These are phyloP conservation scores for Lasiosphaeris hirsuta DNA, from an alignment of 495 filamentous ascomycete species.

Conservation along the genomic window DNA sequence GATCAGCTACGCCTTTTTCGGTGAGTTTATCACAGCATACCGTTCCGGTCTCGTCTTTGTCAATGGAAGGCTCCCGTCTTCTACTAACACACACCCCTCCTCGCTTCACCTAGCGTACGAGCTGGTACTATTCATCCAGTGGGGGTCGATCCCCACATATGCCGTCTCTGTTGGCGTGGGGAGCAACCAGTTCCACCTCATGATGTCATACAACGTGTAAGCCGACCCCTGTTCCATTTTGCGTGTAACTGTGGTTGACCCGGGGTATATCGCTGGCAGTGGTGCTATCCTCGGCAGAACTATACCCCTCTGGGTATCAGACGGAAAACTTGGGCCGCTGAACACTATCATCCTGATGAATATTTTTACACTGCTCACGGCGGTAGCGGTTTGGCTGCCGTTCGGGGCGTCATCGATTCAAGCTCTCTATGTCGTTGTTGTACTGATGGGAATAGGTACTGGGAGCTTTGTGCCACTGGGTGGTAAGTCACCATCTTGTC, in stretches of 20 bases:
- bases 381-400: constrained; percentile 25
- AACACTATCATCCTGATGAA: constrained; percentile 29
- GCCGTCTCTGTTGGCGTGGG: constrained; percentile 23
- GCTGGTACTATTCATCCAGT: constrained; percentile 31
- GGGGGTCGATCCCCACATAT: constrained; percentile 31
- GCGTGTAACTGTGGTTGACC: not conserved
- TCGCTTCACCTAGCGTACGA: constrained; percentile 21
- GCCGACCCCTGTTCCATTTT: not conserved
- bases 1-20: constrained; percentile 23
- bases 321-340: constrained; percentile 25
- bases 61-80: not conserved
- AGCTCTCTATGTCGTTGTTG: constrained; percentile 22
- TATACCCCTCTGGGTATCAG: constrained; percentile 24
- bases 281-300: constrained; percentile 29
- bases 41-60: not conserved
- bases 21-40: constrained; percentile 13
- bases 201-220: constrained; percentile 35
- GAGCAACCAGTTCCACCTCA: constrained; percentile 27
- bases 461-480: constrained; percentile 30
- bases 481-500: constrained; percentile 12
- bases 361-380: constrained; percentile 21
- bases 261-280: constrained; percentile 4
- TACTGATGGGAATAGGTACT: constrained; percentile 29
- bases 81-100: not conserved
- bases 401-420: constrained; percentile 16